Conservation (phyloP, 352 stramenopile genomes). For the Phytophthora vignae region DNA sequence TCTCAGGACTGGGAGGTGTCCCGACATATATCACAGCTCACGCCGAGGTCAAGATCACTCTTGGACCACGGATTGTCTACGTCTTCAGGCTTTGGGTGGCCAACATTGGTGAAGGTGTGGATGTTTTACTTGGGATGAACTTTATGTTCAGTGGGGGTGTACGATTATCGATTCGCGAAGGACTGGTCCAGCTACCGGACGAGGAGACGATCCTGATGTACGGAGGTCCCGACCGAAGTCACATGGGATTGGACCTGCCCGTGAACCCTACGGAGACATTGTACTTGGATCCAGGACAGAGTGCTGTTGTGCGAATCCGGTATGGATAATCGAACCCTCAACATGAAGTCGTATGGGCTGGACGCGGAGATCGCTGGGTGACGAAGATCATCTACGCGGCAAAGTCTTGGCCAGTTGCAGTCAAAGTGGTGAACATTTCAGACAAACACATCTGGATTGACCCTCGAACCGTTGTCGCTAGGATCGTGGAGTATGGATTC, state of each 20-base stretch:
- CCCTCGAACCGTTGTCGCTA: too few species aligned
- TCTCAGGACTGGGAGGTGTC: conserved; percentile 6
- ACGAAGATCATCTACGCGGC: conserved; percentile 1
- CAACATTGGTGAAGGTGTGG: not conserved
- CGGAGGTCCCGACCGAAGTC: not conserved
- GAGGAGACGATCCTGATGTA: not conserved
- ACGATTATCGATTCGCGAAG: not conserved
- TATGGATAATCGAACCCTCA: not conserved
- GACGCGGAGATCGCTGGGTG: conserved; percentile 1
- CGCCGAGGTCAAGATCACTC: conserved; percentile 12
- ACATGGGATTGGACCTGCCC: not conserved
- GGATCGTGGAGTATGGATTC: too few species aligned
- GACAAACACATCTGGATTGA: not conserved
- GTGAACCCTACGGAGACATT: not conserved
- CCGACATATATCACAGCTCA: conserved; percentile 11
- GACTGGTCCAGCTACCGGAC: not conserved
- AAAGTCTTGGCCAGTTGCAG: not conserved
- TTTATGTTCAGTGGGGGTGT: not conserved
- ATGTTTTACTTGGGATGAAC: not conserved
- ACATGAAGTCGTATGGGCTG: not conserved
- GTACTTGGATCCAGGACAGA: not conserved
- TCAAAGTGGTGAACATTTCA: conserved; percentile 14
- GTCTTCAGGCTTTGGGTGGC: not conserved
- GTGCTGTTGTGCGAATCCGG: not conserved
- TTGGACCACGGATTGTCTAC: not conserved